A percentile compares a stretch with the other conserved stretches of the same genome.
Conservation (phyloP, 257 asterid genomes). For the Solanum chmielewskii region DNA sequence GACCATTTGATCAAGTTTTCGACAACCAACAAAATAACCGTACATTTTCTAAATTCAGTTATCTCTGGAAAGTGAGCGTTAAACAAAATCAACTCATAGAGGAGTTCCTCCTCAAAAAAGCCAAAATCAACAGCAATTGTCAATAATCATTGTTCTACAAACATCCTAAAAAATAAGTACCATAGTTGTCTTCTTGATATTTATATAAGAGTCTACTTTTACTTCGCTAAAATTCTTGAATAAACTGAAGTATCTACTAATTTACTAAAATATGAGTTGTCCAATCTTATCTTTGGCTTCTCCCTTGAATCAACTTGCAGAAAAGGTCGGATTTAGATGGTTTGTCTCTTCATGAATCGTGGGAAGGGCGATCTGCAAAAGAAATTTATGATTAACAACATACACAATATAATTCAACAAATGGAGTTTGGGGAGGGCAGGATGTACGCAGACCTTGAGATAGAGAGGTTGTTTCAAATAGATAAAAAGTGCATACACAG, state of each 20-base stretch:
- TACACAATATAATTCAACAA: not conserved
- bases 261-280: not conserved
- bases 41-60: not conserved
- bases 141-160: not conserved
- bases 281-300: not conserved
- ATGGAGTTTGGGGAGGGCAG: fast-evolving
- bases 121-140: not conserved
- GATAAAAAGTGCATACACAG: not conserved
- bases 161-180: not conserved
- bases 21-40: not conserved
- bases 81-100: not conserved
- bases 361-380: not conserved
- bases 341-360: not conserved
- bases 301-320: not conserved
- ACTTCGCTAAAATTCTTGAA: not conserved
- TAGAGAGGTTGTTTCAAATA: not conserved
- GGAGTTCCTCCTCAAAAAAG: not conserved
- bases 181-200: not conserved
- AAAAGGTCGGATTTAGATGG: not conserved
- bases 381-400: not conserved
- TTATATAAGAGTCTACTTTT: not conserved
- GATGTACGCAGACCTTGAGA: fast-evolving
- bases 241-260: not conserved
- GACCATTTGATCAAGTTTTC: not conserved
- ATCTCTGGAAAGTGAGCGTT: not conserved